Conservation (phyloP, 495 filamentous ascomycete genomes). For the Neurospora sp. region DNA sequence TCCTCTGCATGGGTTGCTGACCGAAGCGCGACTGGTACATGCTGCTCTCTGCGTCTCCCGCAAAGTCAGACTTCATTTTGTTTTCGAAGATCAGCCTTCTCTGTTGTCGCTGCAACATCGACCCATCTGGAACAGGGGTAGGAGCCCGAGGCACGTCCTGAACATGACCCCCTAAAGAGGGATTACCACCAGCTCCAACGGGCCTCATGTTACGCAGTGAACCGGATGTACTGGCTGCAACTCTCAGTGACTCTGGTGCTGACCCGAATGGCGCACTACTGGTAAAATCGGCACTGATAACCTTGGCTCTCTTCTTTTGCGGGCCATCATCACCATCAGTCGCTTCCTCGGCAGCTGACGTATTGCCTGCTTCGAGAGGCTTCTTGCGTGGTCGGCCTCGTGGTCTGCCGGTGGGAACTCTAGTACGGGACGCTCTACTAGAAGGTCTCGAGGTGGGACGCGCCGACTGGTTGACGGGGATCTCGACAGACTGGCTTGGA, state of each 20-base stretch:
- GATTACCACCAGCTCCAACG: constrained; percentile 48
- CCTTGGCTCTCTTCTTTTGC: constrained; percentile 62
- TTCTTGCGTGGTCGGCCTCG: constrained; percentile 39
- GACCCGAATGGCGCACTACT: constrained; percentile 59
- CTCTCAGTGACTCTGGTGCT: constrained; percentile 69
- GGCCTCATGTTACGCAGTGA: constrained; percentile 81
- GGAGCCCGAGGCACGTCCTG: constrained; percentile 74
- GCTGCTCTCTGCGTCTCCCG: constrained; percentile 9
- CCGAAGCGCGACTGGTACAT: constrained; percentile 5
- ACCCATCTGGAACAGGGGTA: constrained; percentile 57
- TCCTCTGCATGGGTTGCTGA: constrained; percentile 10
- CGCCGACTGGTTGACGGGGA: constrained; percentile 2
- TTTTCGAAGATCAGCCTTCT: constrained; percentile 10
- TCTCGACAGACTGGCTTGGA: constrained; percentile 6
- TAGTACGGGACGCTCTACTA: constrained; percentile 30
- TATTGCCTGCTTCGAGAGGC: constrained; percentile 36
- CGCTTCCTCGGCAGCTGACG: constrained; percentile 60
- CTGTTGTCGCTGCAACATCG: constrained; percentile 18
- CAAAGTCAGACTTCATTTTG: constrained; percentile 14
- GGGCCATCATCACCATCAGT: constrained; percentile 57
- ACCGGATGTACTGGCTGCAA: constrained; percentile 77
- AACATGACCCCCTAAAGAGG: constrained; percentile 38
- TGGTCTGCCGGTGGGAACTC: constrained; percentile 32
- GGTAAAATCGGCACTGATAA: constrained; percentile 57
- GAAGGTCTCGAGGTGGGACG: constrained; percentile 12